phyloP scores from a whole-genome alignment of 768 basidiomycete genomes.

The Mycena rebaudengoi region DNA sequence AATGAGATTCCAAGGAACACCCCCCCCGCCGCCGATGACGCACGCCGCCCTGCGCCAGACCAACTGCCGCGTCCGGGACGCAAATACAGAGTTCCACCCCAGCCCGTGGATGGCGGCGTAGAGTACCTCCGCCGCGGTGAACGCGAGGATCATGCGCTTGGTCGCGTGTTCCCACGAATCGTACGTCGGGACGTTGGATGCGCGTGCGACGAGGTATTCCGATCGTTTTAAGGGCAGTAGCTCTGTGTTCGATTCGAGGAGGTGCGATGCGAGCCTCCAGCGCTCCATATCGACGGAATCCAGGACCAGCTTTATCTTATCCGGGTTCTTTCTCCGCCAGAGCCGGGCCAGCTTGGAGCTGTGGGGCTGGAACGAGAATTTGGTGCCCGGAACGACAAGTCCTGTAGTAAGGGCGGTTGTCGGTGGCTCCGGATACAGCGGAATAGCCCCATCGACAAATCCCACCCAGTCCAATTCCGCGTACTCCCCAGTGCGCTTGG shows the following conservation, averaged over 20 bases:
- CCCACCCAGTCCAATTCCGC: neutral
- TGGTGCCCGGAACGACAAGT: too few species aligned
- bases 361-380: too few species aligned
- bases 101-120: neutral
- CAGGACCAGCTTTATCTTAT: neutral
- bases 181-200: neutral
- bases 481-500: neutral
- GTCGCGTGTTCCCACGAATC: neutral
- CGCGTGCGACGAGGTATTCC: neutral
- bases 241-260: neutral
- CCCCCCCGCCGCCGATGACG: neutral
- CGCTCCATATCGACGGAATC: neutral
- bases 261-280: neutral
- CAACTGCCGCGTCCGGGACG: neutral
- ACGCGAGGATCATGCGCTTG: neutral
- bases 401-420: too few species aligned
- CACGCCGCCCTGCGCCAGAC: neutral
- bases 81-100: constrained; percentile 1
- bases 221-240: neutral
- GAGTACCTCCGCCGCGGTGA: neutral
- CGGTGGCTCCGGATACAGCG: too few species aligned
- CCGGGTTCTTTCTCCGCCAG: too few species aligned
- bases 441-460: neutral
- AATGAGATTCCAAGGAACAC: neutral
- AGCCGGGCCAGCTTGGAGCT: too few species aligned